These are phyloP conservation scores for Colletotrichum ledebouriae DNA, from an alignment of 2,329 filamentous ascomycete species.

Conservation along the genomic window DNA sequence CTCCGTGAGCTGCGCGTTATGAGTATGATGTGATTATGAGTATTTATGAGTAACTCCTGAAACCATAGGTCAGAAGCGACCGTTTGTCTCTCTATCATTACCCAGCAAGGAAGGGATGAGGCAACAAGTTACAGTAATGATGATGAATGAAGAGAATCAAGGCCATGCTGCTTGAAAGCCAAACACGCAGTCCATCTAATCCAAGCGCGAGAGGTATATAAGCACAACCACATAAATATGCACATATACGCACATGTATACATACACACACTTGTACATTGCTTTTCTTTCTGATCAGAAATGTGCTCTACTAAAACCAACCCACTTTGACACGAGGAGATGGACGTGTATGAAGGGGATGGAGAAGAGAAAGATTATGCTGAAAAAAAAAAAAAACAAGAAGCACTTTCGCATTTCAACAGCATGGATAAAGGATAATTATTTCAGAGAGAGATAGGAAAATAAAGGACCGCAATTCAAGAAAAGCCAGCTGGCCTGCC, in stretches of 20 bases:
- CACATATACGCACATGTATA: background rate
- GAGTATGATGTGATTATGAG: too few relatives aligned
- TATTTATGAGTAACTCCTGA: too few relatives aligned
- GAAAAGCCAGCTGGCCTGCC: constrained; percentile 39
- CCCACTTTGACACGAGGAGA: background rate
- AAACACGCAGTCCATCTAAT: background rate
- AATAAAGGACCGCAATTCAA: background rate
- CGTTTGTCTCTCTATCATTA: too few relatives aligned
- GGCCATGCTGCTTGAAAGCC: background rate
- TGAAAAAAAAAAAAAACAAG: background rate
- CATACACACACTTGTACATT: background rate
- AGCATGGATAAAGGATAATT: constrained; percentile 15
- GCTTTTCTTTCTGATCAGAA: too few relatives aligned
- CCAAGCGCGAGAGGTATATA: background rate
- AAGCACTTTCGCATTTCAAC: constrained; percentile 13
- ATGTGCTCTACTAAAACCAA: too few relatives aligned
- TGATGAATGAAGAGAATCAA: background rate
- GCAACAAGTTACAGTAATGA: too few relatives aligned
- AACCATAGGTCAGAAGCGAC: too few relatives aligned
- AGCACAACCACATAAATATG: background rate
- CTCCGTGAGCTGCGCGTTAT: too few relatives aligned
- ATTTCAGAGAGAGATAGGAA: constrained; percentile 7
- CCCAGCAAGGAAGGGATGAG: too few relatives aligned
- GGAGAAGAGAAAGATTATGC: background rate
- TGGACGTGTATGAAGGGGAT: background rate